Percentiles rank a stretch among this genome's conserved stretches.
Conservation (phyloP, 345 rosid genomes). For the Mercurialis annua region DNA sequence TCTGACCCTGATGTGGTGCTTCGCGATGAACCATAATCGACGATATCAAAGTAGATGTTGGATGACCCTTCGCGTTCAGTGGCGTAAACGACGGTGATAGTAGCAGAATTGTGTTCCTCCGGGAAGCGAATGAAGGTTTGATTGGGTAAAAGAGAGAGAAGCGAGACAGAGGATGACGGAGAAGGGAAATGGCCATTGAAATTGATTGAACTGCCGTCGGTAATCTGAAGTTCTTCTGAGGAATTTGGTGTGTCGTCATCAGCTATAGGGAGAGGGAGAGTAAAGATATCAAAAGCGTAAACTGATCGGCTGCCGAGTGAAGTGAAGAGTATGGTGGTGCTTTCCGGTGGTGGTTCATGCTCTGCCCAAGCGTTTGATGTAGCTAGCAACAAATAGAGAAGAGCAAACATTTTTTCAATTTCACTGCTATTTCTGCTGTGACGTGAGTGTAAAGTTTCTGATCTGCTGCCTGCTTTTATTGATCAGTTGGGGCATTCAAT, state of each 20-base stretch:
- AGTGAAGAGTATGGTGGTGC: constrained; percentile 56
- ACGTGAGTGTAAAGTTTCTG: too few species aligned
- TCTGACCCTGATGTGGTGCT: constrained; percentile 31
- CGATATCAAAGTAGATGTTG: constrained; percentile 56
- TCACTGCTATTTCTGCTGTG: too few species aligned
- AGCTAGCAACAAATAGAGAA: not conserved
- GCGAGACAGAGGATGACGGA: constrained; percentile 28
- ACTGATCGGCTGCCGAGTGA: constrained; percentile 59
- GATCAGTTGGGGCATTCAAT: too few species aligned
- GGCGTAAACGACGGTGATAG: constrained; percentile 59
- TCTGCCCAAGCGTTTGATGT: constrained; percentile 12
- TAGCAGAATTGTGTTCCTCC: constrained; percentile 17
- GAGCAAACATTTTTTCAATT: too few species aligned
- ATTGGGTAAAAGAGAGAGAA: constrained; percentile 34
- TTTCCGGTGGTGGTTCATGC: not conserved
- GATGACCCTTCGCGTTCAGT: constrained; percentile 67
- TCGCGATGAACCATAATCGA: constrained; percentile 20
- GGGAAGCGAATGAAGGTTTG: constrained; percentile 22
- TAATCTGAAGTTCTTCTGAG: constrained; percentile 51
- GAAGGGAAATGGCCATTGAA: constrained; percentile 86
- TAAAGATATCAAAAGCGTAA: constrained; percentile 70
- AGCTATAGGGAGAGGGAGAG: constrained; percentile 41
- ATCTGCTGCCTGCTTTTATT: too few species aligned
- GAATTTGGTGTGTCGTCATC: constrained; percentile 9
- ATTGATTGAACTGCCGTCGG: constrained; percentile 70